Base-by-base conservation (phyloP, 192 early-diverging fungal species). In the Backusella luteola region DNA sequence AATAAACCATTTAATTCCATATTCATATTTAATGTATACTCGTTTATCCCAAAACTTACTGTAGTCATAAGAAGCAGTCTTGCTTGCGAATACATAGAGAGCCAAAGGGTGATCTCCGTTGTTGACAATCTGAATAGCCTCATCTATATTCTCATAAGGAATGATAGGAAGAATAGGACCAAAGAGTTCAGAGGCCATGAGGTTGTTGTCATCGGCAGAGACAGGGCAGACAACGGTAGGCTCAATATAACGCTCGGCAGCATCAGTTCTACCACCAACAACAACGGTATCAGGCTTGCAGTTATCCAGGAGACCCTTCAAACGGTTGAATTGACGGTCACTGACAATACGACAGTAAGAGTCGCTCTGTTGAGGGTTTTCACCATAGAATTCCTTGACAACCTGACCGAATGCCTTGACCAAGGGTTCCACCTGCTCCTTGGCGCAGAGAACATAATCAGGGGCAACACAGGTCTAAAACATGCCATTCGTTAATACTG, bases 391-490 rank as follows among this genome's bases (percentile, higher is more conserved):
- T 17, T 87, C 83, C 2, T 67, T 41, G 8, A 90, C 32, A 0
- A 83, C 78, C 5, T 85, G 77, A 32, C 77, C 74, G 69, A 95
- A 73, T 17, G 87, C 90, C 0, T 73, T 86, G 32, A 93, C 71
- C 73, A 98, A 88, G 38, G 77, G 75, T 59, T 87, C 84, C 46
- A 89, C 85, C 14, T 88, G 76, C 19, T 88, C 85, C 39, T 86
- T 83, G 44, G 90, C 87, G 39, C 91, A 84, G 49, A 97, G 78
- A 15, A 97, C 78, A 67, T 97, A 96, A 80, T 98, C 97, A 36
- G 94, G 93, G 21, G 91, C 90, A 68, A 98, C 88, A 79, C 97
- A 97, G 0, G 92, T 93, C 88, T 98, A 76, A 35, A n/a, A 56
- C 4, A 63, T 29, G 14, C 8, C 59, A 26, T 41, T 38, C 34